Base-by-base conservation (phyloP, 352 stramenopile species). In the Globisporangium viniferum region DNA sequence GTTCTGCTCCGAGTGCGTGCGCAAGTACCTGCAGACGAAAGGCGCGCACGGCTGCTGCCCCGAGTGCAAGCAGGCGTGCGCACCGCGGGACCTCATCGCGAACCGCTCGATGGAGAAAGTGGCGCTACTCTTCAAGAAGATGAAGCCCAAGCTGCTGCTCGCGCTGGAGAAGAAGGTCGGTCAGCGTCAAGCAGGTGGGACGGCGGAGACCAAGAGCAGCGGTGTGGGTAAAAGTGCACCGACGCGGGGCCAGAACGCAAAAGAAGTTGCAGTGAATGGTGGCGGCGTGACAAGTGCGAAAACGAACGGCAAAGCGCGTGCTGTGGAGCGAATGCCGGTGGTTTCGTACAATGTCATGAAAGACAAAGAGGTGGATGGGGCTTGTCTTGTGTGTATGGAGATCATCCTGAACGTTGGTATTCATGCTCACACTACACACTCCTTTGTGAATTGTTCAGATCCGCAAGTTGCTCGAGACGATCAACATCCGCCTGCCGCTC, bases 281-380 rank as follows among this genome's bases (percentile, higher is more conserved):
- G 20, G 3, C 20, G 3, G 0, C 31, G 31, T 24, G 44, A 24
- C 44, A 51, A 46, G 20, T 27, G 66, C 27, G 2, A 51, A 20
- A 22, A 59, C 51, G 18, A 67, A 59, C 8, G 60, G 59, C 62
- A 69, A 59, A 36, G 58, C 51, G n/a, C 55, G 56, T 12, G 54
- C 31, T 9, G 73, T 75, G 15, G 81, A 91, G 59, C 81, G 83
- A 6, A 73, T 95, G 75, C 81, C 86, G 31, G 74, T 93, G n/a
- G 59, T 94, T 58, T 93, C 84, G 9, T 95, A 95, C 75, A 93
- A 73, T 66, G 76, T 94, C 65, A 94, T 95, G 88, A 84, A 90
- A 44, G 88, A 95, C 65, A 94, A 93, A 67, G 84, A 94, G 69
- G 81, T 88, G 58, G 1, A 35, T 56, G 27, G 3, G 18, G 36